A percentile compares a stretch with the other conserved stretches of the same genome.
These are phyloP conservation scores for Yamadazyma pseudoaaseri DNA, from an alignment of 1,139 yeast species.

Conservation along the genomic window DNA sequence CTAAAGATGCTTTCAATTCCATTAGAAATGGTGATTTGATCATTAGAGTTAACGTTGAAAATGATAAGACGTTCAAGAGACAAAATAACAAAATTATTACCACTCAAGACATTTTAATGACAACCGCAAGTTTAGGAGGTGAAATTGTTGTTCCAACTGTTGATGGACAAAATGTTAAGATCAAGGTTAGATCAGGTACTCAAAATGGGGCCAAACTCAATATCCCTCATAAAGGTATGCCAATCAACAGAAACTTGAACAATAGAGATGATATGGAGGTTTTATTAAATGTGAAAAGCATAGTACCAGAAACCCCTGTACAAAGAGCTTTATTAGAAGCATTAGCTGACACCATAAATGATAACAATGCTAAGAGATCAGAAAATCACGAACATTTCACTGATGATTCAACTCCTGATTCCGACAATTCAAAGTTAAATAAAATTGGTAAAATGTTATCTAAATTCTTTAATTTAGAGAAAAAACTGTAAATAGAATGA, in stretches of 20 bases:
- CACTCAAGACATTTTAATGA: slow-evolving; percentile 74
- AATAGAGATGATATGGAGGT: slow-evolving; percentile 84
- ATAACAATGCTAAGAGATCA: slow-evolving; percentile 70
- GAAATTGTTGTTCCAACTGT: slow-evolving; percentile 83
- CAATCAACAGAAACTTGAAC: slow-evolving; percentile 53
- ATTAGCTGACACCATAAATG: slow-evolving; percentile 86
- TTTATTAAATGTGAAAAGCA: slow-evolving; percentile 66
- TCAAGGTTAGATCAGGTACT: slow-evolving; percentile 85
- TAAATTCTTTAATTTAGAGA: slow-evolving; percentile 59
- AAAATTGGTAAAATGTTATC: slow-evolving; percentile 64
- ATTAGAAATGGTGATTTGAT: slow-evolving; percentile 83
- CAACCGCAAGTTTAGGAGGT: slow-evolving; percentile 97
- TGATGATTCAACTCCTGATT: slow-evolving; percentile 37
- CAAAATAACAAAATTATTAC: slow-evolving; percentile 63
- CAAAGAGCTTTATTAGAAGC: slow-evolving; percentile 94
- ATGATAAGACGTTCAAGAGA: slow-evolving; percentile 70
- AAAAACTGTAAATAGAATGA: slow-evolving; percentile 15
- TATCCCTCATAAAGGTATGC: slow-evolving; percentile 88
- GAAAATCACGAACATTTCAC: slow-evolving; percentile 51
- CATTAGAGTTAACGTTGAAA: slow-evolving; percentile 73
- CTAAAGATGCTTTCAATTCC: slow-evolving; percentile 63
- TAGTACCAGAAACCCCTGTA: slow-evolving; percentile 78
- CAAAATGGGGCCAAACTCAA: slow-evolving; percentile 74
- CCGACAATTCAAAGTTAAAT: slow-evolving; percentile 53
- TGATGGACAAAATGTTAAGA: slow-evolving; percentile 68